A percentile compares a stretch with the other conserved stretches of the same genome.
Evolutionary conservation across 164 flowering plant species (phyloP).

Genomic region (Vitis vinifera): DNA sequence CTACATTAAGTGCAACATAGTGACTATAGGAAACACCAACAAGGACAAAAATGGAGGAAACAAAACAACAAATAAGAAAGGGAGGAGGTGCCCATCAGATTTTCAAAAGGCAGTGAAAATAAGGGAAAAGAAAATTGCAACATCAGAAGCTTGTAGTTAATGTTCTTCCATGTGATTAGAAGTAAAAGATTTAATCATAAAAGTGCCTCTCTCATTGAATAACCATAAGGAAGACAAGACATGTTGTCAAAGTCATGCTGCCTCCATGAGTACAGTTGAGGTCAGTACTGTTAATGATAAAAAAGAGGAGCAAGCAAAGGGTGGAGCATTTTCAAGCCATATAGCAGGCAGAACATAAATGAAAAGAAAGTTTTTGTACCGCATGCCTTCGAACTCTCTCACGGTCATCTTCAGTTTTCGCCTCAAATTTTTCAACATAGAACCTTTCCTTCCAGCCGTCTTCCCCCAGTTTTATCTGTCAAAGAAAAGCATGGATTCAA

Average conservation of each 20-base stretch:
- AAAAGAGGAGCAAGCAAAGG: neutral
- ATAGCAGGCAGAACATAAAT: constrained; percentile 1
- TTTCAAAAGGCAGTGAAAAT: too few relatives aligned
- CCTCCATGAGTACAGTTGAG: too few relatives aligned
- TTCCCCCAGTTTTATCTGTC: constrained; percentile 39
- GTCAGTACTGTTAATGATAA: too few relatives aligned
- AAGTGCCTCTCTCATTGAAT: too few relatives aligned
- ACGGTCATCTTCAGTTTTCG: constrained; percentile 25
- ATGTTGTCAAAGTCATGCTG: too few relatives aligned
- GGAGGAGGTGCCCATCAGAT: too few relatives aligned
- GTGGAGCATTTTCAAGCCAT: too few relatives aligned
- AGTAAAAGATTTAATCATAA: too few relatives aligned
- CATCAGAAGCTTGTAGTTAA: too few relatives aligned
- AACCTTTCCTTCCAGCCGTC: constrained; percentile 43
- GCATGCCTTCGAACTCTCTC: constrained; percentile 26
- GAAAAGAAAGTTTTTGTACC: constrained; percentile 20
- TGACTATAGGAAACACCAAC: neutral
- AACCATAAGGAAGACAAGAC: too few relatives aligned
- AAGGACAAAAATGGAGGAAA: neutral
- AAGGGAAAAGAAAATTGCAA: too few relatives aligned
- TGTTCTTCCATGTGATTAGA: too few relatives aligned
- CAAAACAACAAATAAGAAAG: neutral
- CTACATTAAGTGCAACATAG: constrained; percentile 25
- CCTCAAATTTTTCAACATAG: constrained; percentile 39
- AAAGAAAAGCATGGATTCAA: constrained; percentile 4